Evolutionary conservation across 495 filamentous ascomycete genomes (phyloP), one percentile per base, ranked within the genome.

Genomic region (Staphylotrichum longicolle): DNA sequence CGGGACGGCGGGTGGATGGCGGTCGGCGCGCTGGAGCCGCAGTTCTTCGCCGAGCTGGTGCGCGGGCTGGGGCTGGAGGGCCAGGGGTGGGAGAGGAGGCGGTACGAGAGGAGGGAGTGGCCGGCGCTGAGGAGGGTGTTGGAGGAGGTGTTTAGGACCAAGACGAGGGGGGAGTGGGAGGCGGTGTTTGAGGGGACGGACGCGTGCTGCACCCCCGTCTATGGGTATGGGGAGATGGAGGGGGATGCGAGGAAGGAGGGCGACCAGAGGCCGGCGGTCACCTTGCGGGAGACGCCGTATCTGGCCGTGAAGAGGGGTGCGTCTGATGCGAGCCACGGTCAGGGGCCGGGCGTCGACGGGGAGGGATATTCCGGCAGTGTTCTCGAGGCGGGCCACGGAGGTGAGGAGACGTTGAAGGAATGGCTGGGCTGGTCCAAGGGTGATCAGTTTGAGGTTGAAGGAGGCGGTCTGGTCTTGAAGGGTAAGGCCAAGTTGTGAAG

Each of bases 171-270:
- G 0, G 89, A 96, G 71, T 98, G 93, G 93, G 93, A 96, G 73
- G 65, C 56, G 6, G 72, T 95, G 3, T 98, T 96, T 71, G 88
- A 94, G 66, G 89, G 88, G 15, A 93, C 86, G 0, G 93, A 98
- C 78, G 92, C 93, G 8, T 98, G 93, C 72, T 91, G 89, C 58
- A 93, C 91, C 27, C 92, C 93, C 3, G 89, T 98, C 3, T 73
- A 96, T 54, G 86, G 84, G 47, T 88, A 89, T 66, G 63, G 45
- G 0, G 93, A 96, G 74, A 76, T 96, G 58, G 83, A 90, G 69
- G 10, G 52, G 46, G 70, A 74, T n/a, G 70, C 69, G 74, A 53
- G 45, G 34, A 57, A 46, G 47, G 81, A 82, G 63, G 91, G 86
- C 62, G 88, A 95, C 60, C 91, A 93, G 70, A 76, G 91, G 63